These are phyloP conservation scores for Gilbertella persicaria DNA, from an alignment of 371 early-diverging fungal species.

Conservation along the genomic window DNA sequence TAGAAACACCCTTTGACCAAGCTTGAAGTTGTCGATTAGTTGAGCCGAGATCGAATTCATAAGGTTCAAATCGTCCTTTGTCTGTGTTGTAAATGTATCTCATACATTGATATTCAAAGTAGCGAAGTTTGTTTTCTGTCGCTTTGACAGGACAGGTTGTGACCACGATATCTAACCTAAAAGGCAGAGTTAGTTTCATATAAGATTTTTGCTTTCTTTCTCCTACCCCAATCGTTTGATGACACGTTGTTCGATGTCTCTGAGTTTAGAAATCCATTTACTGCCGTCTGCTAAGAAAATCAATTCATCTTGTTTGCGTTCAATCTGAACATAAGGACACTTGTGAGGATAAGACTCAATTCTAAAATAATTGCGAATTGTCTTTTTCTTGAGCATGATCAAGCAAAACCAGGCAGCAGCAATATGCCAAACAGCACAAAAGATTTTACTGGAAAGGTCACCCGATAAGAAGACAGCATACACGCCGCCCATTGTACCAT, in stretches of 20 bases:
- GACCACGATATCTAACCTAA: slow-evolving; percentile 38
- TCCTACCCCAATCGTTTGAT: slow-evolving; percentile 14
- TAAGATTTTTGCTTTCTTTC: neutral
- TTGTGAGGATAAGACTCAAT: slow-evolving; percentile 45
- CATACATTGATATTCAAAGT: slow-evolving; percentile 74
- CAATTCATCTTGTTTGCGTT: slow-evolving; percentile 53
- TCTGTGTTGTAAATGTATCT: slow-evolving; percentile 64
- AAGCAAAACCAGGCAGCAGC: slow-evolving; percentile 61
- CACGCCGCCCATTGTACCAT: slow-evolving; percentile 42
- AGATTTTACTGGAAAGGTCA: slow-evolving; percentile 57
- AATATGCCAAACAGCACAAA: slow-evolving; percentile 70
- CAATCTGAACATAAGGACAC: slow-evolving; percentile 63
- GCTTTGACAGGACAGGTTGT: slow-evolving; percentile 42
- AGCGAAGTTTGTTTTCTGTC: slow-evolving; percentile 53
- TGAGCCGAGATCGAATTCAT: slow-evolving; percentile 54
- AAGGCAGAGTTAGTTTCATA: neutral
- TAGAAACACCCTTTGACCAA: slow-evolving; percentile 51
- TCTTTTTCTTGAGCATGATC: slow-evolving; percentile 40
- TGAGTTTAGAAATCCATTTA: slow-evolving; percentile 34
- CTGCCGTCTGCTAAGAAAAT: slow-evolving; percentile 56
- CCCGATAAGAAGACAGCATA: slow-evolving; percentile 54
- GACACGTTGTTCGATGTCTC: slow-evolving; percentile 27
- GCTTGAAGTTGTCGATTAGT: slow-evolving; percentile 47
- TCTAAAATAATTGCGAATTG: slow-evolving; percentile 65
- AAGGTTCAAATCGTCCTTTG: slow-evolving; percentile 52